Evolutionary conservation across 495 filamentous ascomycete genomes (phyloP), one percentile per base, ranked within the genome.

Genomic region (Penicillium taxi): DNA sequence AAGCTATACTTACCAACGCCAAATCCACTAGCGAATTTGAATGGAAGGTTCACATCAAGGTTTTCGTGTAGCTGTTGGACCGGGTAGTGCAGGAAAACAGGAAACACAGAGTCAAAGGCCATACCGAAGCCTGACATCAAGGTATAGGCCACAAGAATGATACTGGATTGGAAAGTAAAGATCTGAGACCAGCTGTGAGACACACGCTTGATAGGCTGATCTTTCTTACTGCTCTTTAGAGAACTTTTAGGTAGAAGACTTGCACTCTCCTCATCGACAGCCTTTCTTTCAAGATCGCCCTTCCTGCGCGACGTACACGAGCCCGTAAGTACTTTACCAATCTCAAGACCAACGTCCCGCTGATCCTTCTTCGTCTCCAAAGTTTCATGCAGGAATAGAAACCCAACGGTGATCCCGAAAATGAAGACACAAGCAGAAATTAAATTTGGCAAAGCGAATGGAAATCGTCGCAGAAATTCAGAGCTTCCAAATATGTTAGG

Each of bases 371-470:
- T 79, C 6, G 74, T 68, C 32, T 78, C 76, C 2, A 88, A 61
- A 0, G 86, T 89, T 72, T 94, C 87, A 53, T 73, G 67, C 6
- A 94, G 61, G 52, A 89, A 94, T 9, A 93, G 55, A 16, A 77
- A 53, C 0, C 82, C 86, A 15, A 75, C 80, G 5, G 65, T 58
- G 20, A 91, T 75, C 4, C 86, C 86, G 9, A 87, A 49, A 18
- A 83, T 47, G 58, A 91, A 91, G 28, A 96, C 70, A 11, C 54
- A 36, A 33, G 78, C 78, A 1, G 78, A 70, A n/a, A 86, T 66
- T 15, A 96, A 28, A 55, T 94, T 95, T 4, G 90, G 90, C 39
- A 94, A 60, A 5, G 73, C 66, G 58, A 90, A 96, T 0, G 89
- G 90, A 55, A 76, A 93, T 27, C 63, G 69, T 41, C 76, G 71